Evolutionary conservation across 2,329 filamentous ascomycete species (phyloP).

Genomic region (Acephala macrosclerotiorum): DNA sequence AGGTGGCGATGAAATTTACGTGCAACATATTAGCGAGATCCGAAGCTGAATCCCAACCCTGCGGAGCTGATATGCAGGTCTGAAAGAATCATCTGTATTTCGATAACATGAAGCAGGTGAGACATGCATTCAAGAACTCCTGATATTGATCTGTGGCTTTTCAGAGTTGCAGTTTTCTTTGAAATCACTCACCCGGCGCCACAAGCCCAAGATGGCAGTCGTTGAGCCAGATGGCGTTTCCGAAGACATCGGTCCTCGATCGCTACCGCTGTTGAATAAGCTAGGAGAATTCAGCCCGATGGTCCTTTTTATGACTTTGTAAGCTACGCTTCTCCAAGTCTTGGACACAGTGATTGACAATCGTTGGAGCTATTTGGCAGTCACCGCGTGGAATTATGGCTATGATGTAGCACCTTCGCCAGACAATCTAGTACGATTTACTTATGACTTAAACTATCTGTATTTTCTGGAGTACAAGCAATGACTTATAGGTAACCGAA

Average conservation of each 20-base stretch:
- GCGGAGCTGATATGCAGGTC: too few relatives aligned
- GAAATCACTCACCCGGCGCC: too few relatives aligned
- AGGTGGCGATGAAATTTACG: too few relatives aligned
- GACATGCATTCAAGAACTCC: too few relatives aligned
- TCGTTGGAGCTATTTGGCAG: not conserved
- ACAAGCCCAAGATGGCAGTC: not conserved
- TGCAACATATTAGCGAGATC: too few relatives aligned
- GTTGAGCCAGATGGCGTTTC: not conserved
- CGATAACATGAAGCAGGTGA: too few relatives aligned
- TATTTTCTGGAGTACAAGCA: not conserved
- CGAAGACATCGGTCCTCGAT: not conserved
- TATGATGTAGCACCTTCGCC: not conserved
- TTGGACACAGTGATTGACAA: not conserved
- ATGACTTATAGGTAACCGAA: not conserved
- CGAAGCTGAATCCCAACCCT: too few relatives aligned
- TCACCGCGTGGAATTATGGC: not conserved
- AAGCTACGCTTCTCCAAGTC: not conserved
- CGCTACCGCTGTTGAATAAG: not conserved
- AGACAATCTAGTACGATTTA: not conserved
- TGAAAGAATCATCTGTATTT: too few relatives aligned
- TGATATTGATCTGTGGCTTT: too few relatives aligned
- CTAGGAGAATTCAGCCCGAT: not conserved
- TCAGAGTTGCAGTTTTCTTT: too few relatives aligned
- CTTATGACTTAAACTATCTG: not conserved
- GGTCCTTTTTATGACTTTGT: not conserved